Conservation (phyloP, 495 filamentous ascomycete genomes). For the Glonium stellatum region DNA sequence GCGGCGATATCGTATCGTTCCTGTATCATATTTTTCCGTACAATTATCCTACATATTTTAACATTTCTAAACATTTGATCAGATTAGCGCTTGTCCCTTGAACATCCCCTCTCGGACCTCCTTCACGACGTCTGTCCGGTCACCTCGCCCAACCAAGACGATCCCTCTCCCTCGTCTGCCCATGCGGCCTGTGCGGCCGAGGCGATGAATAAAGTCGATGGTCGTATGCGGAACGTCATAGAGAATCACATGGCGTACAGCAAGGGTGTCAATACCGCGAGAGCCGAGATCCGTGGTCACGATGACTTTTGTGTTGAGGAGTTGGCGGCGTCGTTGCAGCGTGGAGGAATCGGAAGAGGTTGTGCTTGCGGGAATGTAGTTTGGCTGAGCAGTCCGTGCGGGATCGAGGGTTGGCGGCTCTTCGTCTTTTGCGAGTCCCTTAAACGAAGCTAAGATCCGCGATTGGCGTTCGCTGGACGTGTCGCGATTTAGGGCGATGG, state of each 20-base stretch:
- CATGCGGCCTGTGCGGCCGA: conserved; percentile 89
- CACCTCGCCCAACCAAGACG: conserved; percentile 81
- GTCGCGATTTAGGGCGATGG: conserved; percentile 74
- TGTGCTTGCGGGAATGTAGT: background rate
- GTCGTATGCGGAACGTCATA: conserved; percentile 95
- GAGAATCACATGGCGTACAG: conserved; percentile 80
- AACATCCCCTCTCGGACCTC: conserved; percentile 96
- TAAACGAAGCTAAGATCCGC: conserved; percentile 74
- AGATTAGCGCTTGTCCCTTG: conserved; percentile 80
- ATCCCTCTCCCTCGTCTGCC: conserved; percentile 81
- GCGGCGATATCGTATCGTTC: too few relatives aligned
- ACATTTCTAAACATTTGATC: conserved; percentile 6
- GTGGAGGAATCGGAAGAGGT: background rate
- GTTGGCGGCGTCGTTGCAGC: conserved; percentile 26
- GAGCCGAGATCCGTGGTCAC: conserved; percentile 91
- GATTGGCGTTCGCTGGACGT: conserved; percentile 66
- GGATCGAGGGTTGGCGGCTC: conserved; percentile 34
- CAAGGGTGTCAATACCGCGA: conserved; percentile 89
- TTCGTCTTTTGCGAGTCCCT: conserved; percentile 41
- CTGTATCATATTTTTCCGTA: too few relatives aligned
- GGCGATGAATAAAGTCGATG: conserved; percentile 93
- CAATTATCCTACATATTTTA: background rate
- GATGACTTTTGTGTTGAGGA: conserved; percentile 76
- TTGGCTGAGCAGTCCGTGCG: background rate
- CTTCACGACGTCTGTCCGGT: conserved; percentile 78